Base-by-base conservation (phyloP, 2,329 filamentous ascomycete species). In the Chaetoscypha palmicola region DNA sequence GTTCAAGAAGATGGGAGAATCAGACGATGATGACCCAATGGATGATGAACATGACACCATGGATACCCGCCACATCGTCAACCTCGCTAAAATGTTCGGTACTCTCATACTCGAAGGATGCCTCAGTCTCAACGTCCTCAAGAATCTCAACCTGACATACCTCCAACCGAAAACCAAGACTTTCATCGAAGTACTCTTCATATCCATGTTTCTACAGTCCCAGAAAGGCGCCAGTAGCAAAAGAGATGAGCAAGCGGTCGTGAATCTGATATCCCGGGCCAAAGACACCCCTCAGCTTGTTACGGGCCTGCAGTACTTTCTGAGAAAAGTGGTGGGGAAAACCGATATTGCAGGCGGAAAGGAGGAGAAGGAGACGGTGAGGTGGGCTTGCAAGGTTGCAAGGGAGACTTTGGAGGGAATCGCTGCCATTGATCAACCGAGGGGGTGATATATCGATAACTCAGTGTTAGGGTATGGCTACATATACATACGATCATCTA, bases 1-100 rank as follows among this genome's bases (percentile, higher is more conserved):
- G 8, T 94, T 96, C 65, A 82, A 84, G 57, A 75, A 79, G 26
- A 77, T 96, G 65, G 91, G 89, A n/a, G 90, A 95, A 64, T 77
- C 75, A 17, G 63, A 69, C 36, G 83, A 85, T 34, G 80, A 78
- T 4, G 79, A 80, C 30, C 75, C 74, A 12, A 70, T 72, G 2
- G 77, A 81, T 4, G 76, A 79, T 2, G 70, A 73, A 19, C 67
- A 69, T 5, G 70, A 71, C 10, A 62, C 35, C 12, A 58, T 81
- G 42, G 68, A 68, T 17, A 71, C 75, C 48, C 70, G 75, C 50
- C 73, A 76, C 33, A 68, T 85, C 39, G 79, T 85, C 53, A 86
- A 84, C 54, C 63, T 85, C 21, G 81, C 79, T 12, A 81, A 79
- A 56, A 69, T 86, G 63, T 86, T 76, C 57, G 81, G 76, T 5